Evolutionary conservation across 768 basidiomycete genomes (phyloP), one percentile per base, ranked within the genome.

Genomic region (Lactarius quietus): DNA sequence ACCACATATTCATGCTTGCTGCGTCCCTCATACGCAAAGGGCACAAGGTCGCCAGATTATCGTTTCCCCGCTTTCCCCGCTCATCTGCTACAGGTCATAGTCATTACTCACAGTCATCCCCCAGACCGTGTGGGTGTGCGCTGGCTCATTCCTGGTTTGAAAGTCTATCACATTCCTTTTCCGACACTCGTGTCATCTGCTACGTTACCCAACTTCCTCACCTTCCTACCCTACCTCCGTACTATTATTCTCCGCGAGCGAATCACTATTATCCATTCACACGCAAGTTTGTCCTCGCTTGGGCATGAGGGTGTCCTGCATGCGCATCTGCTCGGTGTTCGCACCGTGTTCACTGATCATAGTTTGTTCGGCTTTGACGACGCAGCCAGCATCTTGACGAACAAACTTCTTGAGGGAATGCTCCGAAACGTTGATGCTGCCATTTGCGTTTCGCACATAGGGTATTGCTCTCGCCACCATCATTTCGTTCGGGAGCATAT

Each of bases 351-450:
- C 74, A 98, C 97, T 0, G 97, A 99, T 75, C 96, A 99, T 71
- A 94, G 92, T 71, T 76, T 99, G 31, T 98, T 98, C 70, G 96
- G 95, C 1, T 95, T 99, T 72, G 95, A 93, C 36, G 95, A 98
- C 72, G 95, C 97, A 18, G 95, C 95, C 1, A 95, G 95, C 70
- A 96, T 99, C 45, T 79, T 98, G 68, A 98, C 97, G 6, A 99
- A 99, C 79, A 99, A 99, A 75, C 83, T 99, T 38, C 79, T 98
- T 45, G 90, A 86, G 14, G 94, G 85, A 5, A 88, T 91, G 2
- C 78, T 99, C 72, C 84, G 87, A 65, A 95, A 96, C 73, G 92
- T 95, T 0, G 96, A 98, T 70, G 93, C 89, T 0, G 93, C 92
- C 1, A 95, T 98, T 29, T 98, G 95, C 70, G 97, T 98, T 56